Base-by-base conservation (phyloP, 352 stramenopile genomes). In the Blastocystis sp. region DNA sequence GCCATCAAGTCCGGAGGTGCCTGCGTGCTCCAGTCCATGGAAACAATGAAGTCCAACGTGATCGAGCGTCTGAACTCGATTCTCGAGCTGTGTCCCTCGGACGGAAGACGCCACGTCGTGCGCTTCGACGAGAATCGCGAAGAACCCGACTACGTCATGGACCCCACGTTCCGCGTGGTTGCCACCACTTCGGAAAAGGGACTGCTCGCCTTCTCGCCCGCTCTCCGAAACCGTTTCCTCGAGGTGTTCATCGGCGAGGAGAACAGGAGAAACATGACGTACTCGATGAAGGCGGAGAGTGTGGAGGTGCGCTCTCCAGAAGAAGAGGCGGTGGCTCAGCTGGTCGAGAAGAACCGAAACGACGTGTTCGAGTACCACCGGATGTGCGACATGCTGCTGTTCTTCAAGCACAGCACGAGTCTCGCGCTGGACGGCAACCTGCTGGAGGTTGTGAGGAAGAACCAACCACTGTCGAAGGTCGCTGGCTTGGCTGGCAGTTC, bases 131-230 rank as follows among this genome's bases (percentile, higher is more conserved):
- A 81, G 31, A 37, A 33, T 12, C 19, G 51, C 6, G 60, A 71
- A 12, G 33, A 67, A 9, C 71, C 71, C 31, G 37, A 31, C 16
- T 31, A 60, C 29, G 26, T 37, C 9, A 31, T 88, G n/a, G 3
- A 29, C 9, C 0, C 50, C 51, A n/a, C 12, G 6, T 88, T 88
- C 35, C 26, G 26, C 31, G 63, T 88, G 16, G 33, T 88, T 9
- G 77, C 77, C n/a, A 88, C 77, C 33, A 77, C 63, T 1, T 70
- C 60, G 13, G 77, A 88, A 29, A 65, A 88, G 39, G 77, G 60
- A 62, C 60, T 88, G 21, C 0, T 39, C 10, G 35, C 60, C 9
- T 80, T 88, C 26, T 80, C 51, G 19, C 77, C 77, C 26, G 50
- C 77, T 77, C 45, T 88, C 29, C 63, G 60, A 13, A 80, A 65